Conservation (phyloP, 179 eudicot genomes). For the Silene noctiflora region DNA sequence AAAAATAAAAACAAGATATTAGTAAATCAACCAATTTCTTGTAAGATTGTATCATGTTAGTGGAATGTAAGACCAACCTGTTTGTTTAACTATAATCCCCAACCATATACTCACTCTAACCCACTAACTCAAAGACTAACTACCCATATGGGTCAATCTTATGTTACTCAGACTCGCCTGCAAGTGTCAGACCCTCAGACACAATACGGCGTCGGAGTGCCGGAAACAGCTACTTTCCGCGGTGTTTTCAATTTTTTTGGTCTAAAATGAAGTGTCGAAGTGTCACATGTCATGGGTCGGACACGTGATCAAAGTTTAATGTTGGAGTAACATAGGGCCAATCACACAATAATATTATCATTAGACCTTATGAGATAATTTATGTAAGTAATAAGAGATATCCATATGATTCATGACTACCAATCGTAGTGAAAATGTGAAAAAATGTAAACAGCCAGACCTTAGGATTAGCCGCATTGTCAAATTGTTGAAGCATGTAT, state of each 20-base stretch:
- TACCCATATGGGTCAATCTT: not conserved
- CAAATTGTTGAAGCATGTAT: conserved; percentile 94
- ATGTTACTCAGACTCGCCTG: no score
- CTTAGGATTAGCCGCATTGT: conserved; percentile 97
- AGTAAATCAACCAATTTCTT: not conserved
- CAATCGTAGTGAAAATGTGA: not conserved
- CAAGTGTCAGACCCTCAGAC: no score
- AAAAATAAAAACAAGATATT: not conserved
- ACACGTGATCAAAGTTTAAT: no score
- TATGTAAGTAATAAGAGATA: not conserved
- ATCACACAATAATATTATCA: not conserved
- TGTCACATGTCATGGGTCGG: no score
- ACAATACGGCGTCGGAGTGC: no score
- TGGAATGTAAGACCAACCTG: not conserved
- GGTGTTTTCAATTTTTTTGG: no score
- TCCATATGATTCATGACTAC: not conserved
- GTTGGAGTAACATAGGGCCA: not conserved
- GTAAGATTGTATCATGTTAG: not conserved
- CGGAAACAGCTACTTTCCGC: no score
- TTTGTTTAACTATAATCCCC: not conserved
- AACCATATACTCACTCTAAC: not conserved
- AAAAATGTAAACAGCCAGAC: conserved; percentile 31
- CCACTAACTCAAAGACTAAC: not conserved
- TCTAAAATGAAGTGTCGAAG: no score
- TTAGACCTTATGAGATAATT: not conserved